Evolutionary conservation across 176 grass and related monocot genomes (phyloP).

Genomic region (Urochloa ruziziensis): DNA sequence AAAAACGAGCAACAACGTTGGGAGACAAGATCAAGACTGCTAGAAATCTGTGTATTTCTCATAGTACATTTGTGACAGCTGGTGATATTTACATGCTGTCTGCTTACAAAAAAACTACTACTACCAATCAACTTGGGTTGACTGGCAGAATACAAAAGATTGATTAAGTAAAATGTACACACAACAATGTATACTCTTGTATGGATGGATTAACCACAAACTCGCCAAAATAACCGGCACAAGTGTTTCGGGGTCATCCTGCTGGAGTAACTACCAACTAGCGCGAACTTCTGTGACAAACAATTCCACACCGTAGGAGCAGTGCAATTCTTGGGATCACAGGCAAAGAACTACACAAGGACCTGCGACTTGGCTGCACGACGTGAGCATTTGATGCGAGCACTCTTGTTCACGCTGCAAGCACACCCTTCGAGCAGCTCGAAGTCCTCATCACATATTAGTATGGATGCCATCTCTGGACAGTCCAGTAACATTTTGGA

Average conservation of each 20-base stretch:
- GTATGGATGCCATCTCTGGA: conserved; percentile 71
- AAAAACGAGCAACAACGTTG: neutral
- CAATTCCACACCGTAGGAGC: neutral
- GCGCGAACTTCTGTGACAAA: neutral
- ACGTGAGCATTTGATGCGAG: conserved; percentile 88
- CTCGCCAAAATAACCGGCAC: conserved; percentile 48
- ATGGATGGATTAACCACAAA: conserved; percentile 35
- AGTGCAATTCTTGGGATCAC: conserved; percentile 13
- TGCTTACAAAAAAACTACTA: conserved; percentile 16
- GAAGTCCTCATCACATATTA: conserved; percentile 88
- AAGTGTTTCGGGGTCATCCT: conserved; percentile 9
- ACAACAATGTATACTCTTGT: conserved; percentile 31
- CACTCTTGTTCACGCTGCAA: conserved; percentile 76
- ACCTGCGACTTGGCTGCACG: conserved; percentile 79
- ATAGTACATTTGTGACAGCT: conserved; percentile 8
- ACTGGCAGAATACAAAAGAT: neutral
- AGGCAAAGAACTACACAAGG: conserved; percentile 55
- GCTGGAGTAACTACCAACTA: conserved; percentile 22
- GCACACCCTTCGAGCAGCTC: conserved; percentile 93
- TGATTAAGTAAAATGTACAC: conserved; percentile 29
- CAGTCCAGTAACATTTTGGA: conserved; percentile 83
- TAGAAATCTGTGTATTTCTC: neutral
- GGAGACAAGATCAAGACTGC: neutral
- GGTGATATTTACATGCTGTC: conserved; percentile 47
- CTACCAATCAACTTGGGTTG: conserved; percentile 32